Percentiles rank a stretch among this genome's conserved stretches.
These are phyloP conservation scores for Cynara cardunculus DNA, from an alignment of 129 eudicot species.

Conservation along the genomic window DNA sequence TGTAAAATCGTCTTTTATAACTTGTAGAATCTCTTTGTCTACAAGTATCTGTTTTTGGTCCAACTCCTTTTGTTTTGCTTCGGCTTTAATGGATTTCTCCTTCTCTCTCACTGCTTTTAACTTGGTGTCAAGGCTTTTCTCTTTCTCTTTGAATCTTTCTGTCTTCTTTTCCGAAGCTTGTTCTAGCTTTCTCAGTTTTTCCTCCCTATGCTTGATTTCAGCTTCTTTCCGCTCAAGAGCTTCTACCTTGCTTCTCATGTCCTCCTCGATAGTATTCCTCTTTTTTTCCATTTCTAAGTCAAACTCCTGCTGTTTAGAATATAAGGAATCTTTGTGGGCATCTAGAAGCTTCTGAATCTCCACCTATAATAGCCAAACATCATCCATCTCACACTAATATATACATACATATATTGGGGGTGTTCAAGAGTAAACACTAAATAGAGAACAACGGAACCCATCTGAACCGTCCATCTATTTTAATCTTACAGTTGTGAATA, in stretches of 20 bases:
- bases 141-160: conserved; percentile 65
- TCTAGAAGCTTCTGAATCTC: conserved; percentile 77
- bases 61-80: conserved; percentile 41
- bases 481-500: too few species aligned
- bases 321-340: conserved; percentile 46
- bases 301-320: conserved; percentile 47
- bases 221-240: conserved; percentile 39
- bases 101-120: conserved; percentile 53
- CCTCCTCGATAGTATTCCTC: conserved; percentile 54
- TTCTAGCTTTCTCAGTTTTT: conserved; percentile 58
- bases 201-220: conserved; percentile 59
- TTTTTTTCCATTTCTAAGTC: conserved; percentile 63
- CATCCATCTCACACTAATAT: neutral
- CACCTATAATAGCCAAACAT: conserved; percentile 38
- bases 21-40: conserved; percentile 46
- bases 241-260: conserved; percentile 40
- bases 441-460: too few species aligned
- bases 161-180: conserved; percentile 58
- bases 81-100: conserved; percentile 46
- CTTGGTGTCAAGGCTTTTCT: conserved; percentile 48
- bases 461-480: too few species aligned
- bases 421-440: too few species aligned
- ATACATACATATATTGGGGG: neutral
- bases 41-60: conserved; percentile 43
- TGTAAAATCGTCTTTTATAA: conserved; percentile 42